phyloP scores from a whole-genome alignment of 768 basidiomycete genomes.

The Agrocybe praecox region DNA sequence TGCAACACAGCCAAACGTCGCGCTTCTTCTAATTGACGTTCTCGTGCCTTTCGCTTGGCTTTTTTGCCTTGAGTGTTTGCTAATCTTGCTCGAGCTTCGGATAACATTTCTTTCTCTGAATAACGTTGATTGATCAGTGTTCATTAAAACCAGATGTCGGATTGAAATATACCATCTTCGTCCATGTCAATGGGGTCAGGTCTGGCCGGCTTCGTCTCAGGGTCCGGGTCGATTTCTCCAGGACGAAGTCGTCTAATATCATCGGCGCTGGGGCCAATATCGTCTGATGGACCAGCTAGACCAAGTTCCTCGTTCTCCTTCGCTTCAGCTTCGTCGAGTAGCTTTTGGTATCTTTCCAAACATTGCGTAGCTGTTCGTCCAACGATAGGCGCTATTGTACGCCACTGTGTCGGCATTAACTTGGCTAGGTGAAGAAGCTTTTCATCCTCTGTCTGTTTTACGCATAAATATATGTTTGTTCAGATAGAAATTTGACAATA shows the following conservation, averaged over 20 bases:
- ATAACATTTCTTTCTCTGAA: conserved; percentile 98
- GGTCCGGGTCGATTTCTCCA: conserved; percentile 98
- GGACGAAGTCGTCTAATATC: conserved; percentile 88
- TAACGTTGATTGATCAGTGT: conserved; percentile 9
- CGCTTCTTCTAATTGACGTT: conserved; percentile 96
- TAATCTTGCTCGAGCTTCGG: conserved; percentile 95
- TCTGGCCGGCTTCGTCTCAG: conserved; percentile 96
- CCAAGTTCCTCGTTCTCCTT: conserved; percentile 97
- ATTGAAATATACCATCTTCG: conserved; percentile 76
- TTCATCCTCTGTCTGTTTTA: conserved; percentile 90
- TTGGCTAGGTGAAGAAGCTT: conserved; percentile 97
- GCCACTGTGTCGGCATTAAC: conserved; percentile 99
- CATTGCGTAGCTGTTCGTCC: conserved; percentile 98
- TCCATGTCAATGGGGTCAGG: conserved; percentile 99
- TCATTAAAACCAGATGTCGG: not conserved
- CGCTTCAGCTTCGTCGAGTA: conserved; percentile 95
- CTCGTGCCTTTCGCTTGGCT: conserved; percentile 97
- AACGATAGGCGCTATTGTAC: conserved; percentile 97
- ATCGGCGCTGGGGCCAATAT: conserved; percentile 87
- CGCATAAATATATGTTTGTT: conserved; percentile 1
- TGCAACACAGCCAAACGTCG: conserved; percentile 91
- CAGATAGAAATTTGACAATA: conserved; percentile 29
- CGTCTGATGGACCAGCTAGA: conserved; percentile 79
- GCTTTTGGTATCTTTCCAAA: conserved; percentile 96
- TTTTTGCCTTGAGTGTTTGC: conserved; percentile 99